phyloP scores from a whole-genome alignment of 331 rosid species.

The Malus hybrid region DNA sequence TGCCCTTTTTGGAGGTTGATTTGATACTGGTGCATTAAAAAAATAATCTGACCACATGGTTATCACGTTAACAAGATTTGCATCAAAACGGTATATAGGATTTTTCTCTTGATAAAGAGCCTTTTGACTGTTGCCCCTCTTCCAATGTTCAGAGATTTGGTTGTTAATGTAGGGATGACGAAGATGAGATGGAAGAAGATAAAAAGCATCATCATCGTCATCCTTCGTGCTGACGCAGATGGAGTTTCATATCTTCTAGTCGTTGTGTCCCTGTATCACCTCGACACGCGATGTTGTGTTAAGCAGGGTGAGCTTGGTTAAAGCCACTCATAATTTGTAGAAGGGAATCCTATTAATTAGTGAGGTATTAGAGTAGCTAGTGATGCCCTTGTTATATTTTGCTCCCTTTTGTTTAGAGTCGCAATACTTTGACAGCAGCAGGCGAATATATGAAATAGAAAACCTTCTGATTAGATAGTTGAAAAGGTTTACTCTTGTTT shows the following conservation, averaged over 20 bases:
- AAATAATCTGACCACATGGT: not conserved
- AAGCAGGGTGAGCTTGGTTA: not conserved
- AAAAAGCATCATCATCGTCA: conserved; percentile 20
- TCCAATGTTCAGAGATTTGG: not conserved
- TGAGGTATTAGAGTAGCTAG: not conserved
- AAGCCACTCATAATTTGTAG: not conserved
- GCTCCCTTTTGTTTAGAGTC: no score
- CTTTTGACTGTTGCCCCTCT: not conserved
- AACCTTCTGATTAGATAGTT: no score
- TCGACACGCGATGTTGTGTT: not conserved
- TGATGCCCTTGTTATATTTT: not conserved
- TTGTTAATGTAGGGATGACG: conserved; percentile 31
- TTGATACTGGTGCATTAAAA: not conserved
- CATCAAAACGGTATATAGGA: not conserved
- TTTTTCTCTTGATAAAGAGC: not conserved
- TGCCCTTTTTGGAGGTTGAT: not conserved
- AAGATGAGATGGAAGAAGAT: conserved; percentile 68
- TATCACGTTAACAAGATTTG: no score
- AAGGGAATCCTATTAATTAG: not conserved
- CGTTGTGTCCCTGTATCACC: not conserved
- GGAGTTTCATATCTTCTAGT: conserved; percentile 12
- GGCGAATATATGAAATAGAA: not conserved
- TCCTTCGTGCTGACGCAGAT: conserved; percentile 14
- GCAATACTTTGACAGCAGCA: not conserved
- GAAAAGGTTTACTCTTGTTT: no score